Percentiles rank a stretch among this genome's conserved stretches.
Conservation (phyloP, 257 asterid species). For the Scutellaria minor region DNA sequence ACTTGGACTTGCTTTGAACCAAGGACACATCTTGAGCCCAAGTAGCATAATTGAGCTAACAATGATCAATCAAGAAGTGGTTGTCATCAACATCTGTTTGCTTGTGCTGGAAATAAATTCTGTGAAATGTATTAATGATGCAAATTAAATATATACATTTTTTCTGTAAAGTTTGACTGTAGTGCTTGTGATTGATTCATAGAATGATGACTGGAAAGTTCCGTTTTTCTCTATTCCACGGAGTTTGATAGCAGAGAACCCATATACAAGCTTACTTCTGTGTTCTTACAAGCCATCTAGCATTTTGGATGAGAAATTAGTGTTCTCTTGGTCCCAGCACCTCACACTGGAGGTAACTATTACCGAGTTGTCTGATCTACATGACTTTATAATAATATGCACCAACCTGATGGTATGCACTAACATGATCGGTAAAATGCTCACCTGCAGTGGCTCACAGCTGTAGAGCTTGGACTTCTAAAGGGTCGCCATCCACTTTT, state of each 20-base stretch:
- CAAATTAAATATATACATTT: slow-evolving; percentile 26
- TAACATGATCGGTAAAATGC: slow-evolving; percentile 31
- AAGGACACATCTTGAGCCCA: not conserved
- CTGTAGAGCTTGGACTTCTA: slow-evolving; percentile 95
- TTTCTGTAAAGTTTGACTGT: slow-evolving; percentile 36
- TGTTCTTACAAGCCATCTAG: slow-evolving; percentile 63
- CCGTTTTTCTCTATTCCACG: slow-evolving; percentile 89
- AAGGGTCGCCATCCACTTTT: slow-evolving; percentile 97
- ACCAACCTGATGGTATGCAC: not conserved
- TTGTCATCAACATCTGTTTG: slow-evolving; percentile 8
- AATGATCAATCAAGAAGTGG: not conserved
- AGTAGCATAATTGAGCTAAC: slow-evolving; percentile 7
- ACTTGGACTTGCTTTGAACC: not conserved
- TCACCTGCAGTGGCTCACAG: slow-evolving; percentile 82
- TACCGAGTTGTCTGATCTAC: slow-evolving; percentile 18
- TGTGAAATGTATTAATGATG: slow-evolving; percentile 12
- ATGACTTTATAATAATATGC: slow-evolving; percentile 9
- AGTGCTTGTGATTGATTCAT: slow-evolving; percentile 43
- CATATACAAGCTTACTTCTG: slow-evolving; percentile 84
- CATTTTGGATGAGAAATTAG: slow-evolving; percentile 40
- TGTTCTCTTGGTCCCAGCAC: slow-evolving; percentile 75
- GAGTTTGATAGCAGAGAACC: slow-evolving; percentile 79
- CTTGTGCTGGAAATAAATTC: slow-evolving; percentile 7
- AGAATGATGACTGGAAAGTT: slow-evolving; percentile 76
- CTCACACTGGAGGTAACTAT: slow-evolving; percentile 74